Evolutionary conservation across 1,139 yeast species (phyloP).

Genomic region (Suhomyces coccinellae): DNA sequence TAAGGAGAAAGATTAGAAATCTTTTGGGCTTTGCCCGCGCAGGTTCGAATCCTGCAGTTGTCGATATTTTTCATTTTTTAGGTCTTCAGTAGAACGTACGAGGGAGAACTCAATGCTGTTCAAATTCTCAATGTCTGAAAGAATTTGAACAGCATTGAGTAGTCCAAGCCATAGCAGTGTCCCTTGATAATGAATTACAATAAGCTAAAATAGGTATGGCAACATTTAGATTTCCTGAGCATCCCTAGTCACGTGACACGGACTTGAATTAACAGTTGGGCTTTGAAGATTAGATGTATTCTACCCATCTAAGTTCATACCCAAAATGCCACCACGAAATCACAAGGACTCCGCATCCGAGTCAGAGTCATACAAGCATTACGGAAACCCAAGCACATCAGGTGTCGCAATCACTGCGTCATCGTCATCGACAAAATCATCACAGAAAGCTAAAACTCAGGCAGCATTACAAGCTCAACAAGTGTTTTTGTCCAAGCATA

Average conservation of each 20-base stretch:
- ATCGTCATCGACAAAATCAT: slow-evolving; percentile 35
- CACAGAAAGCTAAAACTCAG: slow-evolving; percentile 55
- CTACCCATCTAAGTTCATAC: not conserved
- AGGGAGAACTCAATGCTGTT: too few species aligned
- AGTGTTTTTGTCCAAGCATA: slow-evolving; percentile 56
- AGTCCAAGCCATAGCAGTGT: too few species aligned
- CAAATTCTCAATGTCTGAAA: too few species aligned
- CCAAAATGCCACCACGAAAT: slow-evolving; percentile 12
- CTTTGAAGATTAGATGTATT: too few species aligned
- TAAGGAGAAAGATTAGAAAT: slow-evolving; percentile 59
- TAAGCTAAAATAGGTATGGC: too few species aligned
- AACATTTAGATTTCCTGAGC: too few species aligned
- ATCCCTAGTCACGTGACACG: not conserved
- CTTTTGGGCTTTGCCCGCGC: slow-evolving; percentile 63
- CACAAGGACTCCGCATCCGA: slow-evolving; percentile 46
- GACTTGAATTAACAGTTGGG: too few species aligned
- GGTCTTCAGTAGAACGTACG: too few species aligned
- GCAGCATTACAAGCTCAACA: slow-evolving; percentile 63
- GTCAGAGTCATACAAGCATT: slow-evolving; percentile 35
- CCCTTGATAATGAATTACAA: too few species aligned
- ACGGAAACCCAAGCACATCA: slow-evolving; percentile 1
- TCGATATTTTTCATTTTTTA: slow-evolving; percentile 33
- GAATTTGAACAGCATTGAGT: too few species aligned
- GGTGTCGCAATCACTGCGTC: slow-evolving; percentile 4
- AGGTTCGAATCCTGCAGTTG: slow-evolving; percentile 62